Base-by-base conservation (phyloP, 352 stramenopile species). In the Pythium angustatum region DNA sequence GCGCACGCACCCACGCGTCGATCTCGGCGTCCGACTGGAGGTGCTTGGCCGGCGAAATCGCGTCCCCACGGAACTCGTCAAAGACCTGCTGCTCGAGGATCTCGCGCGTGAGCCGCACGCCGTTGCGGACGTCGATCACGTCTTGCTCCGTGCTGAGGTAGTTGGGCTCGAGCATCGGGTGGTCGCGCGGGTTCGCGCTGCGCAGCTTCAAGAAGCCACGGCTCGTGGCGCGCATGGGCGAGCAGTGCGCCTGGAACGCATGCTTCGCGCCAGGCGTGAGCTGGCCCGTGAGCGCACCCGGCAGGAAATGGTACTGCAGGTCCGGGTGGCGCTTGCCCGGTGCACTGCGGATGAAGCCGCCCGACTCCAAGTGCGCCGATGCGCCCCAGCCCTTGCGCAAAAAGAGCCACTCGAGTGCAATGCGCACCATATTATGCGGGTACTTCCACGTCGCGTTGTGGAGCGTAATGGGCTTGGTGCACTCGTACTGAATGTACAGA, bases 221-320 rank as follows among this genome's bases (percentile, higher is more conserved):
- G 53, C 87, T 93, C 28, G 82, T 93, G 11, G 90, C 88, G 14
- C 90, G 87, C 85, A 97, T 92, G 12, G 89, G 89, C 48, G 88
- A 94, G 69, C 85, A 92, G 56, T 97, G 89, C 21, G 87, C 81
- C 62, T 96, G 88, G 72, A 96, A 94, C 5, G 86, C 88, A 60
- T 97, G 89, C 62, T 68, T 67, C 31, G 76, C 33, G 34, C 83
- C 72, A 3, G 83, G 75, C 1, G 79, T 82, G 52, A 90, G 75
- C 66, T 93, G 84, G 0, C 84, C 84, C 0, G 83, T 86, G 28
- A 97, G 69, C 5, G 86, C 87, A 15, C 87, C 88, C 0, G 89
- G 89, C n/a, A 97, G 68, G 64, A 97, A 97, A 47, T 97, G 89
- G 54, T 94, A 96, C 66, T 97, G 89, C 24, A 97, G 36, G 59